Evolutionary conservation across 176 grass and related monocot genomes (phyloP).

Genomic region (Oryza meyeriana): DNA sequence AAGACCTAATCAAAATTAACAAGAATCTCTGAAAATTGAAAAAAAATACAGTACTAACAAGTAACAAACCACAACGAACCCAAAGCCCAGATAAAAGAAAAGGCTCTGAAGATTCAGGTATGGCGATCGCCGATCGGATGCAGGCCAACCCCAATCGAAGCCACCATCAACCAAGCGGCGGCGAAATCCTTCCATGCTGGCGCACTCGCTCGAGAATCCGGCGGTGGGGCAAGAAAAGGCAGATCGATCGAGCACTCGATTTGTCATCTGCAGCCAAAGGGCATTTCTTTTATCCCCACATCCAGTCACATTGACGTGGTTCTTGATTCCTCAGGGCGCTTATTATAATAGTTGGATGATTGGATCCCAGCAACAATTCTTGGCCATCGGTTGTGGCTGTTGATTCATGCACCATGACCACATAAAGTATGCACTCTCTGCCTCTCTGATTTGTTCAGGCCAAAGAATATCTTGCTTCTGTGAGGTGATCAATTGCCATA

Average conservation of each 20-base stretch:
- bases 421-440: constrained; percentile 17
- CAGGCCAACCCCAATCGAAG: background rate
- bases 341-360: constrained; percentile 9
- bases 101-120: background rate
- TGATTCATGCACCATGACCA: constrained; percentile 12
- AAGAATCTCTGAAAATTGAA: background rate
- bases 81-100: background rate
- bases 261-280: constrained; percentile 18
- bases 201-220: constrained; percentile 28
- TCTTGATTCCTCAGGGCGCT: constrained; percentile 35
- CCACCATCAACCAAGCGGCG: background rate
- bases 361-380: constrained; percentile 10
- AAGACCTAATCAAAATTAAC: background rate
- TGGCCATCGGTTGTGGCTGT: constrained; percentile 9
- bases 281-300: constrained; percentile 9
- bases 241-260: background rate
- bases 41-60: background rate
- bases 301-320: constrained; percentile 42
- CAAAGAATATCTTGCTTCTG: background rate
- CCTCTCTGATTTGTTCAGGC: constrained; percentile 18
- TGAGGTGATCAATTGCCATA: background rate
- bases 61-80: background rate
- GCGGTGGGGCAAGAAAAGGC: constrained; percentile 22
- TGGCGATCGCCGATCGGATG: too few species aligned
- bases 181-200: background rate